These are phyloP conservation scores for Ceratobasidium sp. DNA, from an alignment of 1,284 basidiomycete genomes.

Conservation along the genomic window DNA sequence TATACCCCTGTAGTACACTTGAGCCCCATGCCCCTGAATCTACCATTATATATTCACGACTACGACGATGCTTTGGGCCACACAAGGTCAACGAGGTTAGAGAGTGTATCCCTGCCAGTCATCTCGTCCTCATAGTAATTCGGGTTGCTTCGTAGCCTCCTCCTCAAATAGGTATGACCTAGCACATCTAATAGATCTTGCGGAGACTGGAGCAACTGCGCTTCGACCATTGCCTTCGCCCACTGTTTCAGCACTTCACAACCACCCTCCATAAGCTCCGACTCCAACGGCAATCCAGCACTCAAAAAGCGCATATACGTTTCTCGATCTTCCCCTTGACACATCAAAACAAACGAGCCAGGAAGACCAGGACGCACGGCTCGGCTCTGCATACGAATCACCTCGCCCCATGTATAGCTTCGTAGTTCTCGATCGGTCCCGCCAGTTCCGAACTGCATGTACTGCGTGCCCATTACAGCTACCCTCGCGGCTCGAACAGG, in stretches of 20 bases:
- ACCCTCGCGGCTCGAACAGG: conserved; percentile 85
- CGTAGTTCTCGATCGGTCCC: conserved; percentile 72
- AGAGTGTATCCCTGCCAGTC: conserved; percentile 68
- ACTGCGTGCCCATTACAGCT: conserved; percentile 94
- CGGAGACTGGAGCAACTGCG: conserved; percentile 64
- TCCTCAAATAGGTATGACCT: conserved; percentile 84
- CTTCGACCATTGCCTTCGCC: conserved; percentile 63
- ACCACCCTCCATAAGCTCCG: conserved; percentile 70
- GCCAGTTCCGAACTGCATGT: conserved; percentile 65
- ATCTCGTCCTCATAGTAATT: conserved; percentile 78
- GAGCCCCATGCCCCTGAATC: background rate
- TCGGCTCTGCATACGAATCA: conserved; percentile 92
- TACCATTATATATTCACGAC: conserved; percentile 51
- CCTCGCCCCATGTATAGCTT: conserved; percentile 84
- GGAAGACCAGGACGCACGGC: conserved; percentile 74
- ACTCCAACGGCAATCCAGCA: conserved; percentile 91
- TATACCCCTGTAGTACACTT: no score
- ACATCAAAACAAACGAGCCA: conserved; percentile 87
- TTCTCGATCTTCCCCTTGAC: conserved; percentile 84
- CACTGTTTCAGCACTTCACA: conserved; percentile 65
- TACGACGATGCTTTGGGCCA: conserved; percentile 44
- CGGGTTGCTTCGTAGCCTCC: conserved; percentile 83
- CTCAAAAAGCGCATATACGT: conserved; percentile 85
- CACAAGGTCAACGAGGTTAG: conserved; percentile 76
- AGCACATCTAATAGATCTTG: conserved; percentile 82